Base-by-base conservation (phyloP, 2,329 filamentous ascomycete species). In the Apiospora hydei region DNA sequence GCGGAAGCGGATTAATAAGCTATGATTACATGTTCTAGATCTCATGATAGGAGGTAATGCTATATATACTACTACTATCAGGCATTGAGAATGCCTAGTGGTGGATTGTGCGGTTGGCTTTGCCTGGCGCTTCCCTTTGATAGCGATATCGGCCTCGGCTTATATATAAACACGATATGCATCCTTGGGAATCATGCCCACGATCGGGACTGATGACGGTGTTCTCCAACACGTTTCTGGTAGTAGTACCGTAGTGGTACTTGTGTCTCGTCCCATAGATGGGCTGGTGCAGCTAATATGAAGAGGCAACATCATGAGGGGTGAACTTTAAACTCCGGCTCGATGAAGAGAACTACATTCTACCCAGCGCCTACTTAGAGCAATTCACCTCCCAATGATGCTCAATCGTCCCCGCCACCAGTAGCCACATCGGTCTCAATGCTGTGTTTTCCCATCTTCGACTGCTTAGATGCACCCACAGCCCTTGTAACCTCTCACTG, bases 1-100 rank as follows among this genome's bases (percentile, higher is more conserved):
- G 2, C 67, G 67, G 26, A 69, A 69, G 47, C 26, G 67, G 1
- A 69, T 49, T 7, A 49, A 69, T 13, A 46, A 49, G 67, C 44
- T 69, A 41, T 64, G 34, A 64, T 57, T 34, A 14, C 7, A 57
- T 57, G 10, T 11, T 14, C 49, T 26, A 26, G 8, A 14, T 1
- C 49, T 26, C 10, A 10, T 10, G 21, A 49, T 38, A 38, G 34
- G 34, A 38, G 44, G 49, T 14, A 14, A 24, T 14, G n/a, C 3
- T 24, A 21, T 47, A 21, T 47, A 49, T 49, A 2, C 18, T 46
- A 18, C 16, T 21, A 21, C 21, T n/a, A 47, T 21, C 46, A 21
- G 44, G 44, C 6, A 18, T 7, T 3, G 44, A 18, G 7, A 49
- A n/a, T n/a, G 46, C 8, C 7, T n/a, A 7, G 18, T 10, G 21